Base-by-base conservation (phyloP, 2,329 filamentous ascomycete genomes). In the Phaeosphaeria sp. region DNA sequence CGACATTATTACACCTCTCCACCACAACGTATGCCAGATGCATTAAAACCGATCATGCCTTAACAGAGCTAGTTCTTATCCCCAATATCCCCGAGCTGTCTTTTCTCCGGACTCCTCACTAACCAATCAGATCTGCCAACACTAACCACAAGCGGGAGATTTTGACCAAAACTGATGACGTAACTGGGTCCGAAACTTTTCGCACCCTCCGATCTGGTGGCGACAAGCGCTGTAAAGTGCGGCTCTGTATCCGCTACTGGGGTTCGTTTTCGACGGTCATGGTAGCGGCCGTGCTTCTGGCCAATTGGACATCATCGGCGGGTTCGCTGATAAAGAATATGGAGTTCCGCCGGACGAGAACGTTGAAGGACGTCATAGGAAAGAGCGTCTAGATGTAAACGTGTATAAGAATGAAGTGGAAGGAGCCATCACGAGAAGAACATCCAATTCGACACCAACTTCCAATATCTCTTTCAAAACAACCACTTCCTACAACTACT, bases 181-280 rank as follows among this genome's bases (percentile, higher is more conserved):
- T 54, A 47, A 45, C 39, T 18, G 43, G 3, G 21, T 21, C 52
- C 46, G 47, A 55, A 55, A 44, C 47, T 55, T 55, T 50, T 55
- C 53, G 53, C 40, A 55, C 17, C 47, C 20, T 55, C 53, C 27
- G 25, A 55, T 17, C 27, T 42, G 13, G 24, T 17, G 49, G 49
- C 49, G 7, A 51, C 21, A 27, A 46, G n/a, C 36, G 13, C 36
- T 18, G 13, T 11, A 3, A 8, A 27, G 17, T 49, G 47, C 47
- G 47, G 46, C 47, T 55, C 40, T 49, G 17, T 50, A 36, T n/a
- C 24, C 13, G 45, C n/a, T 36, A 46, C 27, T 18, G 7, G 20
- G 51, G 6, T 17, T 17, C 21, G 22, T 27, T 40, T 39, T 47
- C 47, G 42, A 47, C 44, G 46, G 36, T 8, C 9, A 49, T 36